Evolutionary conservation across 768 basidiomycete species (phyloP).

Genomic region (Aureoboletus auriporus): DNA sequence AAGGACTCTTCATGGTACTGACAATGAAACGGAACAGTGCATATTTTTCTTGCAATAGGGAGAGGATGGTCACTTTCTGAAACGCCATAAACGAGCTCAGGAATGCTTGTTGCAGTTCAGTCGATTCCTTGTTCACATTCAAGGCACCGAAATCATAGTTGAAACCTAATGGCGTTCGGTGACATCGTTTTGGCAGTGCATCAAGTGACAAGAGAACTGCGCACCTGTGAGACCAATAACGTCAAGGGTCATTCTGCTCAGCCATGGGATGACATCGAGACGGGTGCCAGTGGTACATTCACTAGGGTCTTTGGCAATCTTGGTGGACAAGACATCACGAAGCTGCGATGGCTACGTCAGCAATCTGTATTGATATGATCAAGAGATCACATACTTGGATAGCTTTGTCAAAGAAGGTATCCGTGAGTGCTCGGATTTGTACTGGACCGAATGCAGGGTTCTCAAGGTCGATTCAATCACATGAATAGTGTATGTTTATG

Average conservation of each 20-base stretch:
- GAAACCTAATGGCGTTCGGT: slow-evolving; percentile 28
- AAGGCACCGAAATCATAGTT: slow-evolving; percentile 31
- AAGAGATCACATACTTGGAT: slow-evolving; percentile 33
- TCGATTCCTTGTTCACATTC: neutral
- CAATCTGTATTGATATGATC: neutral
- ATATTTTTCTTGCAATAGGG: slow-evolving; percentile 31
- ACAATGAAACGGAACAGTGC: slow-evolving; percentile 40
- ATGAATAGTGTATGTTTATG: slow-evolving; percentile 19
- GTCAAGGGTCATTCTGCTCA: slow-evolving; percentile 11
- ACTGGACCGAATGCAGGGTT: slow-evolving; percentile 51
- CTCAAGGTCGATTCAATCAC: slow-evolving; percentile 21
- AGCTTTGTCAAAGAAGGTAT: slow-evolving; percentile 56
- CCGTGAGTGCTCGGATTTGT: slow-evolving; percentile 45
- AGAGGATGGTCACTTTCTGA: slow-evolving; percentile 14
- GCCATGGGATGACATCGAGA: slow-evolving; percentile 31
- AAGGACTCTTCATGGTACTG: slow-evolving; percentile 5
- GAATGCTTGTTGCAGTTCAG: slow-evolving; percentile 20
- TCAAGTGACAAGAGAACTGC: slow-evolving; percentile 4
- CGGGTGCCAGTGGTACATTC: slow-evolving; percentile 1
- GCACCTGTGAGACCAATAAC: slow-evolving; percentile 33
- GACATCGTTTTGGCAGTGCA: neutral
- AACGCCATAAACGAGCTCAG: slow-evolving; percentile 17
- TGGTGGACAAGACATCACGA: neutral
- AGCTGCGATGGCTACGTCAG: neutral
- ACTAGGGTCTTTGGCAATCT: neutral